phyloP scores from a whole-genome alignment of 1,139 yeast genomes.

The Zygoascus meyerae region DNA sequence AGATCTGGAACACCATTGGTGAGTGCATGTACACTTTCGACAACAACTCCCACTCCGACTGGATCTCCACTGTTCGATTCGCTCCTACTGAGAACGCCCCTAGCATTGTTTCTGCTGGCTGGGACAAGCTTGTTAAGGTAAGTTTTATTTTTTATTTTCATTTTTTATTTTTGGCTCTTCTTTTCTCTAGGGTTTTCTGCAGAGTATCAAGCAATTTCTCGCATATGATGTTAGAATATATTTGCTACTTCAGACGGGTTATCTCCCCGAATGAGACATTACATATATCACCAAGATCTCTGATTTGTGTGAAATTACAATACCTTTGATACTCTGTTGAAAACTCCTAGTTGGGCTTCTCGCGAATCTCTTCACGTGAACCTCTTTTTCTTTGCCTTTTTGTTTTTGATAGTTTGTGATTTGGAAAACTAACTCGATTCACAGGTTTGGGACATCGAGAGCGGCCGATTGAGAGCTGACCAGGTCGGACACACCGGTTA shows the following conservation, averaged over 20 bases:
- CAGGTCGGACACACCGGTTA: constrained; percentile 99
- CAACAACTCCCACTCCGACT: constrained; percentile 68
- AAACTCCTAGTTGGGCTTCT: too few species aligned
- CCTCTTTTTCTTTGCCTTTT: too few species aligned
- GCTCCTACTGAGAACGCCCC: constrained; percentile 60
- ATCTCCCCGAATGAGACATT: constrained; percentile 88
- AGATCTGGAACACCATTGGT: constrained; percentile 99
- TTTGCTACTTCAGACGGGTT: constrained; percentile 98
- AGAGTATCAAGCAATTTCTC: constrained; percentile 2
- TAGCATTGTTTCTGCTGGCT: constrained; percentile 90
- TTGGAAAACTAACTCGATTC: constrained; percentile 14
- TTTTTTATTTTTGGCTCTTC: too few species aligned
- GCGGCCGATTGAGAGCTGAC: constrained; percentile 88
- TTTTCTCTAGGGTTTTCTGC: constrained; percentile 12
- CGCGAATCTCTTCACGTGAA: neutral
- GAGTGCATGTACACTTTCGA: constrained; percentile 90
- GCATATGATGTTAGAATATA: constrained; percentile 41
- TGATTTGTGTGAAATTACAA: constrained; percentile 49
- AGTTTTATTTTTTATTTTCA: constrained; percentile 40
- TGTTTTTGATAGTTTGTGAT: neutral
- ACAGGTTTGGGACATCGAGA: constrained; percentile 92
- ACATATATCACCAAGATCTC: constrained; percentile 94
- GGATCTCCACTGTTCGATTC: constrained; percentile 98
- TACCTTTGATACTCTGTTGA: neutral
- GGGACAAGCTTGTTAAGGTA: constrained; percentile 99